These are phyloP conservation scores for Trametes cubensis DNA, from an alignment of 768 basidiomycete genomes.

Conservation along the genomic window DNA sequence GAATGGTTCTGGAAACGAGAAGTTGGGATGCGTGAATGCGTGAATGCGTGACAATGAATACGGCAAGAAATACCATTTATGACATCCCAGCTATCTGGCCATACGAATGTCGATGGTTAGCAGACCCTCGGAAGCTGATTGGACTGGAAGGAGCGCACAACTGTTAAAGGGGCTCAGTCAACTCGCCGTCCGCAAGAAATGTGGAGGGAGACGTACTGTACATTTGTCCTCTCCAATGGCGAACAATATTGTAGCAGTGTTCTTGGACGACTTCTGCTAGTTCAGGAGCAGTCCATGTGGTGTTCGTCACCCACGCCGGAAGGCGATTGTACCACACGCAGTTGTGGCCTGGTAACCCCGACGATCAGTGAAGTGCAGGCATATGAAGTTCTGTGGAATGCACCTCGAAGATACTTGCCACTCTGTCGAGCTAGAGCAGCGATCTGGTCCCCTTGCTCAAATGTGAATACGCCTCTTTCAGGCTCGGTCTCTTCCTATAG, in stretches of 20 bases:
- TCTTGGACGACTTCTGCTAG: conserved; percentile 46
- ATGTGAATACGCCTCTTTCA: conserved; percentile 48
- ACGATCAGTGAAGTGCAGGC: background rate
- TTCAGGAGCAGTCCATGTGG: conserved; percentile 37
- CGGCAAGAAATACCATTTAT: conserved; percentile 44
- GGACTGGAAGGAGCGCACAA: background rate
- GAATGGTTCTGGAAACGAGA: conserved; percentile 43
- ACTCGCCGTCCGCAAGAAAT: background rate
- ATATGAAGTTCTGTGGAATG: background rate
- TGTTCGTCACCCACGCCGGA: conserved; percentile 40
- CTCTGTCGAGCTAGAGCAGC: conserved; percentile 46
- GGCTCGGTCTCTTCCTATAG: conserved; percentile 56
- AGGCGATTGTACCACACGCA: conserved; percentile 48
- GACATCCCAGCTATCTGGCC: conserved; percentile 52
- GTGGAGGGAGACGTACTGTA: conserved; percentile 32
- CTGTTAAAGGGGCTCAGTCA: background rate
- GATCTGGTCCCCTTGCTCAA: conserved; percentile 46
- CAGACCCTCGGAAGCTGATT: too few relatives aligned
- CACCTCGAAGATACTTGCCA: conserved; percentile 49
- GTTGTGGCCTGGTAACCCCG: conserved; percentile 32
- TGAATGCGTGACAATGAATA: too few relatives aligned
- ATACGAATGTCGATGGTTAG: background rate
- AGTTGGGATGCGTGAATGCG: background rate
- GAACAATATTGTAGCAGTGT: conserved; percentile 51
- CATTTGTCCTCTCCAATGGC: conserved; percentile 55